Evolutionary conservation across 495 filamentous ascomycete genomes (phyloP).

Genomic region (Achaetomiella virescens): DNA sequence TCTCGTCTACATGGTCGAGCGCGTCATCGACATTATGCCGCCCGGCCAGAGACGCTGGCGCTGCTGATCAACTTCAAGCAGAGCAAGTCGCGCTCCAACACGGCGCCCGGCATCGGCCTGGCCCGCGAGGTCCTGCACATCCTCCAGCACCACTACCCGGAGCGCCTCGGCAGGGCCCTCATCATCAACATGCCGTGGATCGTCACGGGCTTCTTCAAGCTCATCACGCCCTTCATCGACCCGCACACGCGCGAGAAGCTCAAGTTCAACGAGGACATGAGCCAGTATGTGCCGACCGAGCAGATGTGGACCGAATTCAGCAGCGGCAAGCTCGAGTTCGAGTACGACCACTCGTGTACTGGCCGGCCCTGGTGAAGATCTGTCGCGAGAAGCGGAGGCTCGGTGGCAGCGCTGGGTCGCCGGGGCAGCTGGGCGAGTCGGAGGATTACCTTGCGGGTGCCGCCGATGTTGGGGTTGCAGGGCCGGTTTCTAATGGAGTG

Average conservation of each 20-base stretch:
- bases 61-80: slow-evolving; percentile 81
- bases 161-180: slow-evolving; percentile 80
- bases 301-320: slow-evolving; percentile 71
- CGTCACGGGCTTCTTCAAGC: slow-evolving; percentile 85
- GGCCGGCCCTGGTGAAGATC: slow-evolving; percentile 72
- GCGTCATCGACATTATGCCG: slow-evolving; percentile 78
- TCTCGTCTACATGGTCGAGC: slow-evolving; percentile 91
- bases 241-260: slow-evolving; percentile 85
- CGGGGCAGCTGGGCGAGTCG: slow-evolving; percentile 69
- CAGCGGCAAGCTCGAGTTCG: slow-evolving; percentile 63
- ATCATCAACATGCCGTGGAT: slow-evolving; percentile 87
- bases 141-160: slow-evolving; percentile 90
- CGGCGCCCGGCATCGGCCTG: slow-evolving; percentile 66
- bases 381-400: slow-evolving; percentile 54
- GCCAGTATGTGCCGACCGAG: slow-evolving; percentile 63
- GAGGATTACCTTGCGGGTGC: slow-evolving; percentile 62
- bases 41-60: slow-evolving; percentile 74
- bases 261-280: slow-evolving; percentile 86
- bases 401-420: slow-evolving; percentile 66
- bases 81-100: slow-evolving; percentile 62
- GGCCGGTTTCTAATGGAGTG: not conserved
- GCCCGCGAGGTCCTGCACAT: slow-evolving; percentile 78
- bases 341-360: slow-evolving; percentile 86
- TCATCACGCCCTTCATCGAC: slow-evolving; percentile 94
- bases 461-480: slow-evolving; percentile 18